Evolutionary conservation across 179 eudicot genomes (phyloP), one percentile per base, ranked within the genome.

Genomic region (Drosera spatulata): DNA sequence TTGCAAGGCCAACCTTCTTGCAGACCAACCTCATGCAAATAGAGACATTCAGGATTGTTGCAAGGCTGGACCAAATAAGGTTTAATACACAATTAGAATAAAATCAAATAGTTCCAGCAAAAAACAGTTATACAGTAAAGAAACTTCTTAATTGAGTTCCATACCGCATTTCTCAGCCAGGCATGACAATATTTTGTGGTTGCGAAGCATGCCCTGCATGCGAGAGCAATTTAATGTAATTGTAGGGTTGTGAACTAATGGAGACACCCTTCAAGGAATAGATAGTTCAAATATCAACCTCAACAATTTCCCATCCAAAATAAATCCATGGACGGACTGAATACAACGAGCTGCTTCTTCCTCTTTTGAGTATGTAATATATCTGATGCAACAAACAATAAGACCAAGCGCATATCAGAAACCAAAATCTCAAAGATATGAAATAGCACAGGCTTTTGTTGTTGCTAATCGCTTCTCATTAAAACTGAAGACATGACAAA

Each of bases 121-220:
- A 22, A 10, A 22, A 22, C 33, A 41, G 39, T 4, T 3, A 40
- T 39, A 56, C 40, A 40, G 44, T 33, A 37, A 41, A 33, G 39
- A 55, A 47, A 11, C 33, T 22, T 22, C 33, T 39, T 48, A 65
- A 10, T 39, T 62, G 53, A 22, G 33, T 39, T 54, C 5, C 66
- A 67, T 86, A 93, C 99, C 99, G 72, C 73, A 72, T 83, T 90
- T 72, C 85, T 82, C 78, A 93, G 75, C 99, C 99, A 90, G 56
- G 99, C 87, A 79, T 93, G 99, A 69, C 99, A 93, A 67, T 93
- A 93, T 65, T 93, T 93, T 53, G 99, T 95, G 53, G 99, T 90
- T 69, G 95, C 99, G 75, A 90, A 93, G 64, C 95, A 86, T 71
- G 95, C 99, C 66, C 99, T 56, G 44, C 4, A 56, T 39, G 5